Evolutionary conservation across 331 rosid genomes (phyloP).

Genomic region (Cydonia oblonga): DNA sequence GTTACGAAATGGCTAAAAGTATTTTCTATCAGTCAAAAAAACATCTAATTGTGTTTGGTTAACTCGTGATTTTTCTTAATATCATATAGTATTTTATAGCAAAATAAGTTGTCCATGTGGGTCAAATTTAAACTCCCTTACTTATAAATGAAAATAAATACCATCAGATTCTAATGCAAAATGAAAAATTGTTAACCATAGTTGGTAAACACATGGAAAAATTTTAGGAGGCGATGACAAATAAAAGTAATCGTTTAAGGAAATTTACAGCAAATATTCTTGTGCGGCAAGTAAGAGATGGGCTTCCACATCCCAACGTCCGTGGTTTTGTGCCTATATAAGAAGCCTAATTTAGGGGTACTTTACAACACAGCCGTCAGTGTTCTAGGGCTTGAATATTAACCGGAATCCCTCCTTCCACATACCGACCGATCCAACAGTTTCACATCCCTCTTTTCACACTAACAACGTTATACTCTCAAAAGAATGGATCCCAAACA

Average conservation of each 20-base stretch:
- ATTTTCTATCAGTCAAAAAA: too few relatives aligned
- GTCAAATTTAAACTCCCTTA: too few relatives aligned
- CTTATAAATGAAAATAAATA: rapidly evolving
- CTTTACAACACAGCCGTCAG: not conserved
- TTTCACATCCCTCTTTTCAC: not conserved
- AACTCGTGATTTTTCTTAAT: too few relatives aligned
- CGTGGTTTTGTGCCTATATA: not conserved
- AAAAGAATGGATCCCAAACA: not conserved
- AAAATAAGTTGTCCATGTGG: rapidly evolving
- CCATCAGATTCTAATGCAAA: too few relatives aligned
- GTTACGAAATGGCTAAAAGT: too few relatives aligned
- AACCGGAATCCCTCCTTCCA: too few relatives aligned
- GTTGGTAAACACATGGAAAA: too few relatives aligned
- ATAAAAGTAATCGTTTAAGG: too few relatives aligned
- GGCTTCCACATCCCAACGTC: not conserved
- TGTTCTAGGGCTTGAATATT: not conserved
- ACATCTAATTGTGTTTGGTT: too few relatives aligned
- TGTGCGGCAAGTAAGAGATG: not conserved
- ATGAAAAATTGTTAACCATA: too few relatives aligned
- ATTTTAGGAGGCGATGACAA: too few relatives aligned
- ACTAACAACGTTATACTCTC: not conserved
- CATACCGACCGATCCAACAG: not conserved
- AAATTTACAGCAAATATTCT: not conserved
- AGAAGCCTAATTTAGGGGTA: not conserved
- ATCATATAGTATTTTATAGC: too few relatives aligned